Percentiles rank a stretch among this genome's conserved stretches.
Conservation (phyloP, 2,329 filamentous ascomycete species). For the Trichophyton mentagrophytes region DNA sequence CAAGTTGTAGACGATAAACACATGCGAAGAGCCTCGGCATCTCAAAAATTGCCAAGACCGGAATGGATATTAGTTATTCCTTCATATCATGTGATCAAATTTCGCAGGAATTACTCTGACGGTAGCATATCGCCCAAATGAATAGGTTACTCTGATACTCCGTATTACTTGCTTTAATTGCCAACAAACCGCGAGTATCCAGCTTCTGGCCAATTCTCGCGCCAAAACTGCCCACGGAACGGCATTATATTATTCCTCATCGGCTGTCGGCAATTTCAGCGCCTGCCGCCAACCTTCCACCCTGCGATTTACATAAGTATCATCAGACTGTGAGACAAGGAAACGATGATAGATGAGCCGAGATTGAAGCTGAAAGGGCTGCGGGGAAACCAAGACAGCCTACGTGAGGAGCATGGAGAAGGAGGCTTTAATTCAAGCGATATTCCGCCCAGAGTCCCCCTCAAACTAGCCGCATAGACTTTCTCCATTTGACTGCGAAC, state of each 20-base stretch:
- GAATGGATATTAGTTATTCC: neutral
- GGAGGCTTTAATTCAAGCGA: too few relatives aligned
- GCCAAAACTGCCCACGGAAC: neutral
- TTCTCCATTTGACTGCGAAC: neutral
- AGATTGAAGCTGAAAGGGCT: neutral
- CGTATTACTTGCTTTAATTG: too few relatives aligned
- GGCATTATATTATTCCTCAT: neutral
- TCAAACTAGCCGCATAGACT: conserved; percentile 1
- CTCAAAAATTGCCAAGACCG: neutral
- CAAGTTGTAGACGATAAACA: neutral
- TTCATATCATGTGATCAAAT: neutral
- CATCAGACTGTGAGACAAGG: too few relatives aligned
- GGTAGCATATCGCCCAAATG: neutral
- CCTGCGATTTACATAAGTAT: neutral
- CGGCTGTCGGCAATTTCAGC: neutral
- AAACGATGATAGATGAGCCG: too few relatives aligned
- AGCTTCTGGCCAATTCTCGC: too few relatives aligned
- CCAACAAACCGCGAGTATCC: too few relatives aligned
- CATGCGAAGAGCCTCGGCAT: conserved; percentile 1
- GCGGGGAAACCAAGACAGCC: neutral
- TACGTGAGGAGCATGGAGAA: too few relatives aligned
- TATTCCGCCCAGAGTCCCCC: too few relatives aligned
- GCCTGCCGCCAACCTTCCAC: neutral
- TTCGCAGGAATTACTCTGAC: too few relatives aligned
- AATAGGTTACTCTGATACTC: neutral